These are phyloP conservation scores for Rhodotorula diobovata DNA, from an alignment of 768 basidiomycete species.

Conservation along the genomic window DNA sequence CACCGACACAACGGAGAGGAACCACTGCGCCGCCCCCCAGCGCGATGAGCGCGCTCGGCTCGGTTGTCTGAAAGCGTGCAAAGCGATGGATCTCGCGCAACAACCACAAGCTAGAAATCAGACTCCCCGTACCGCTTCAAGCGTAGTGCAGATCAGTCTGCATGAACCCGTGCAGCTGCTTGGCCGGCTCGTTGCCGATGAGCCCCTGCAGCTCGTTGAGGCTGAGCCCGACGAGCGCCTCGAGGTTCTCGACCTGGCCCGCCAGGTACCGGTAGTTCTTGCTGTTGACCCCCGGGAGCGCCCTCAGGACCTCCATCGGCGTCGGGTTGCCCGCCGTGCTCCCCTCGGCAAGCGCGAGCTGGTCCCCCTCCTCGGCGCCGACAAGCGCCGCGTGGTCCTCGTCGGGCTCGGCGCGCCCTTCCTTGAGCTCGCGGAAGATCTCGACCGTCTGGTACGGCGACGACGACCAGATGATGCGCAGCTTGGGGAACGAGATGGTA, in stretches of 20 bases:
- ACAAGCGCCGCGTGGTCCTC: slow-evolving; percentile 66
- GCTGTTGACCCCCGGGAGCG: slow-evolving; percentile 74
- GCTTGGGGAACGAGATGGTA: slow-evolving; percentile 78
- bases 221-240: slow-evolving; percentile 65
- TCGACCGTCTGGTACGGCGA: slow-evolving; percentile 87
- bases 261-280: slow-evolving; percentile 83
- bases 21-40: too few relatives aligned
- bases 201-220: slow-evolving; percentile 64
- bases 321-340: slow-evolving; percentile 60
- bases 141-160: slow-evolving; percentile 48
- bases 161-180: slow-evolving; percentile 73
- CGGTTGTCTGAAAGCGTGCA: too few relatives aligned
- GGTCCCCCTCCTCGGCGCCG: slow-evolving; percentile 67
- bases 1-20: too few relatives aligned
- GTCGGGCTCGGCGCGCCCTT: slow-evolving; percentile 73
- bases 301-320: slow-evolving; percentile 75
- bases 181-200: slow-evolving; percentile 75
- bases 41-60: too few relatives aligned
- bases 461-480: slow-evolving; percentile 95
- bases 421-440: slow-evolving; percentile 88
- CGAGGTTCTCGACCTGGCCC: slow-evolving; percentile 70
- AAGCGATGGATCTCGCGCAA: too few relatives aligned
- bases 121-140: too few relatives aligned
- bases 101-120: too few relatives aligned
- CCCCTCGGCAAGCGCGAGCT: slow-evolving; percentile 48